Conservation (phyloP, 1,284 basidiomycete genomes). For the Ceratorhiza oryzae-sativae region DNA sequence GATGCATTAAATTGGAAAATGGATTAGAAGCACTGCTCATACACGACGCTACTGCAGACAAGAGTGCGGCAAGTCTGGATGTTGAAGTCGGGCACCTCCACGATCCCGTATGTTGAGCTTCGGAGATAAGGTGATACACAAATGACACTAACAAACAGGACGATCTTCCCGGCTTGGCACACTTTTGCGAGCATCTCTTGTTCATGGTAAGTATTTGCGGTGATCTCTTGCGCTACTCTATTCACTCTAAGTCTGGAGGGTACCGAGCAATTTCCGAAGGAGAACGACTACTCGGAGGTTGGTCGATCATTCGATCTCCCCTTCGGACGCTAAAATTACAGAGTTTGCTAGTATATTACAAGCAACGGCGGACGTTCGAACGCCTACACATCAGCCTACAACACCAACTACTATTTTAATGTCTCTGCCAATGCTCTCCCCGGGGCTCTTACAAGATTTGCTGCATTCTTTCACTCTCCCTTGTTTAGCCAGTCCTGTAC, state of each 20-base stretch:
- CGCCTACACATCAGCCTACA: slow-evolving; percentile 91
- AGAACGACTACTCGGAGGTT: slow-evolving; percentile 92
- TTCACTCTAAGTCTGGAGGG: slow-evolving; percentile 59
- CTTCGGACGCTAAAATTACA: slow-evolving; percentile 36
- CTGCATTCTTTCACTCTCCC: slow-evolving; percentile 94
- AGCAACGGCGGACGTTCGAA: slow-evolving; percentile 93
- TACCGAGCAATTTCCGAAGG: slow-evolving; percentile 81
- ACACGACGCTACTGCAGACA: slow-evolving; percentile 89
- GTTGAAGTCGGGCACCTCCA: slow-evolving; percentile 94
- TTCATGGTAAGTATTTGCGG: slow-evolving; percentile 76
- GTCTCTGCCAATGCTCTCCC: slow-evolving; percentile 86
- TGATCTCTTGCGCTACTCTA: slow-evolving; percentile 19
- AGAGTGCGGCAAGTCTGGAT: slow-evolving; percentile 93
- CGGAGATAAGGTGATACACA: slow-evolving; percentile 8
- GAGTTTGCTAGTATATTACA: slow-evolving; percentile 72
- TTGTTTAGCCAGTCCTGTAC: slow-evolving; percentile 92
- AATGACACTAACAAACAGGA: slow-evolving; percentile 55
- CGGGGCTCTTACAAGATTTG: slow-evolving; percentile 89
- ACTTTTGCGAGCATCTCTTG: slow-evolving; percentile 94
- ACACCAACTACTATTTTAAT: slow-evolving; percentile 95
- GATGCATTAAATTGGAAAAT: slow-evolving; percentile 85
- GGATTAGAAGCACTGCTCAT: slow-evolving; percentile 87
- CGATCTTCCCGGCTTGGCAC: slow-evolving; percentile 88
- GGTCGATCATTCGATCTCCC: background rate
- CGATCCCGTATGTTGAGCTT: slow-evolving; percentile 78